Conservation (phyloP, 2,329 filamentous ascomycete genomes). For the Teratosphaeriaceae sp. region DNA sequence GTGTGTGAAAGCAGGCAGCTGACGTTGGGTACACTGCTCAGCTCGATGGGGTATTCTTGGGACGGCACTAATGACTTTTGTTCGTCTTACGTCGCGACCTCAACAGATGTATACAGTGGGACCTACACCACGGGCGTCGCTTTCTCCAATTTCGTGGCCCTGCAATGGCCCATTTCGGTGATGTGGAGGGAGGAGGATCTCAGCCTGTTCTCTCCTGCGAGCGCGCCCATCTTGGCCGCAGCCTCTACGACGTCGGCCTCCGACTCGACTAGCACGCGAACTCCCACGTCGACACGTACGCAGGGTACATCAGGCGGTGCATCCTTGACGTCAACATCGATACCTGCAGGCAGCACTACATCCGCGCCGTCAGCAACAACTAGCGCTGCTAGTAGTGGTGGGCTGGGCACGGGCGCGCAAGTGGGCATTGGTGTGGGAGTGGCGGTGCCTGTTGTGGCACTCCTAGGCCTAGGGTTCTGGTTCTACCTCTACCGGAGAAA, state of each 20-base stretch:
- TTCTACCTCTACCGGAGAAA: background rate
- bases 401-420: background rate
- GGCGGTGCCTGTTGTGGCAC: background rate
- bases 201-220: background rate
- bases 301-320: background rate
- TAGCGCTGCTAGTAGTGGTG: background rate
- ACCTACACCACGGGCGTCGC: background rate
- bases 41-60: constrained; percentile 2
- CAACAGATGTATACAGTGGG: background rate
- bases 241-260: background rate
- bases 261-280: no score
- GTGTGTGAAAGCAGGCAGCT: background rate
- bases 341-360: background rate
- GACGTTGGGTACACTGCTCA: background rate
- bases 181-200: constrained; percentile 1
- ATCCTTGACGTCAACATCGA: background rate
- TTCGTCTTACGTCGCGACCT: constrained; percentile 1
- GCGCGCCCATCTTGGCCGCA: background rate
- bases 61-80: constrained; percentile 1
- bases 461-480: background rate
- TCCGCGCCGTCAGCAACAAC: background rate
- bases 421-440: background rate
- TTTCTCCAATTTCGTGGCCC: constrained; percentile 4
- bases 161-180: constrained; percentile 7
- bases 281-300: background rate